phyloP scores from a whole-genome alignment of 257 asterid species.

The Salvia splendens region DNA sequence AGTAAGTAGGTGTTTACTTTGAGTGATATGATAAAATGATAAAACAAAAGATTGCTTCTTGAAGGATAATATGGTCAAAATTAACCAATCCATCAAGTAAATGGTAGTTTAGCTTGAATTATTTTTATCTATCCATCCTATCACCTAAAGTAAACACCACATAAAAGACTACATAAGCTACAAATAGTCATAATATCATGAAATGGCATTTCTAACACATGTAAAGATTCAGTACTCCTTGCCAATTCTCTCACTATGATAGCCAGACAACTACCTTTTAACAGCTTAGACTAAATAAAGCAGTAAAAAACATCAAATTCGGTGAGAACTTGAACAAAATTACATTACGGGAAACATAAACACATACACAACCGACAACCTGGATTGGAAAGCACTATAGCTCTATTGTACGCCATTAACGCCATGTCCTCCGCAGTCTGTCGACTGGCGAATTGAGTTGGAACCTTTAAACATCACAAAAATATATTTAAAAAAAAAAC shows the following conservation, averaged over 20 bases:
- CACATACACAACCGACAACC: slow-evolving; percentile 37
- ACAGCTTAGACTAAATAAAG: too few relatives aligned
- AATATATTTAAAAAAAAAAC: not conserved
- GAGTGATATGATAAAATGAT: too few relatives aligned
- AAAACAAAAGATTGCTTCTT: too few relatives aligned
- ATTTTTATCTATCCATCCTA: too few relatives aligned
- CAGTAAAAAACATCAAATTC: too few relatives aligned
- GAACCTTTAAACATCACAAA: slow-evolving; percentile 49
- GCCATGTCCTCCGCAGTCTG: slow-evolving; percentile 91
- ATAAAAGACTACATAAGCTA: slow-evolving; percentile 17
- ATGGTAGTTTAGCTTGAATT: too few relatives aligned
- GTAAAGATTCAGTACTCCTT: not conserved
- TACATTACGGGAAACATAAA: too few relatives aligned
- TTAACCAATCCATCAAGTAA: too few relatives aligned
- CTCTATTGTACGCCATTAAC: slow-evolving; percentile 84
- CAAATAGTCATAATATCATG: slow-evolving; percentile 20
- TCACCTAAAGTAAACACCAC: too few relatives aligned
- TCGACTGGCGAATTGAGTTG: slow-evolving; percentile 59
- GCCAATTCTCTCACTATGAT: not conserved
- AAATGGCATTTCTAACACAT: slow-evolving; percentile 9
- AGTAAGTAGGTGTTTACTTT: not conserved
- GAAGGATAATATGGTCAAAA: too few relatives aligned
- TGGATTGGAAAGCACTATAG: slow-evolving; percentile 78
- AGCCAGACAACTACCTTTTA: not conserved
- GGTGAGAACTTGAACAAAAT: too few relatives aligned